Evolutionary conservation across 495 filamentous ascomycete genomes (phyloP).

Genomic region (Penicillium macrosclerotiorum): DNA sequence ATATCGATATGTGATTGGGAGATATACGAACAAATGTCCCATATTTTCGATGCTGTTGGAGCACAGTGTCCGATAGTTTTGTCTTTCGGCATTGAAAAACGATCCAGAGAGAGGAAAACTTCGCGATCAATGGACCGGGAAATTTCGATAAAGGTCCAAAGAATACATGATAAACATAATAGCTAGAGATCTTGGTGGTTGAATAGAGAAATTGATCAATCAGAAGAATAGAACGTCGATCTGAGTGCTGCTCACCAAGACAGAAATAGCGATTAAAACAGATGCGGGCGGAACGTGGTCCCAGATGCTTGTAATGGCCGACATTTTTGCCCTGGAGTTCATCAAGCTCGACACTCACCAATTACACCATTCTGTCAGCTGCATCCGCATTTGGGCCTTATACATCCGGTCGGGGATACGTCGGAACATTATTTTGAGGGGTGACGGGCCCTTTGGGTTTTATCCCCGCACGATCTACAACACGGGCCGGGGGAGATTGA

Average conservation of each 20-base stretch:
- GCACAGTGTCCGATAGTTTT: neutral
- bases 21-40: slow-evolving; percentile 1
- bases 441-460: too few relatives aligned
- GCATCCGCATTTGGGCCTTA: too few relatives aligned
- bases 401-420: too few relatives aligned
- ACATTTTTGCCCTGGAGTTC: too few relatives aligned
- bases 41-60: slow-evolving; percentile 1
- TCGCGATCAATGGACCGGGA: slow-evolving; percentile 1
- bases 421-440: too few relatives aligned
- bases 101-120: slow-evolving; percentile 5
- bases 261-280: neutral
- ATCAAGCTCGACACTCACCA: too few relatives aligned
- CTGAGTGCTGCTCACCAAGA: neutral
- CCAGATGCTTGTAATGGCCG: neutral
- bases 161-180: neutral
- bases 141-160: too few relatives aligned
- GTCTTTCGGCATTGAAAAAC: neutral
- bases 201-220: neutral
- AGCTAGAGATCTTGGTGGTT: too few relatives aligned
- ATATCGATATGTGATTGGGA: slow-evolving; percentile 7
- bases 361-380: too few relatives aligned
- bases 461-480: too few relatives aligned
- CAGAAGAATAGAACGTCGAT: neutral
- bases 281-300: neutral
- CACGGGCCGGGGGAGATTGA: too few relatives aligned